These are phyloP conservation scores for Magnaporthiopsis poae DNA, from an alignment of 2,329 filamentous ascomycete genomes.

Conservation along the genomic window DNA sequence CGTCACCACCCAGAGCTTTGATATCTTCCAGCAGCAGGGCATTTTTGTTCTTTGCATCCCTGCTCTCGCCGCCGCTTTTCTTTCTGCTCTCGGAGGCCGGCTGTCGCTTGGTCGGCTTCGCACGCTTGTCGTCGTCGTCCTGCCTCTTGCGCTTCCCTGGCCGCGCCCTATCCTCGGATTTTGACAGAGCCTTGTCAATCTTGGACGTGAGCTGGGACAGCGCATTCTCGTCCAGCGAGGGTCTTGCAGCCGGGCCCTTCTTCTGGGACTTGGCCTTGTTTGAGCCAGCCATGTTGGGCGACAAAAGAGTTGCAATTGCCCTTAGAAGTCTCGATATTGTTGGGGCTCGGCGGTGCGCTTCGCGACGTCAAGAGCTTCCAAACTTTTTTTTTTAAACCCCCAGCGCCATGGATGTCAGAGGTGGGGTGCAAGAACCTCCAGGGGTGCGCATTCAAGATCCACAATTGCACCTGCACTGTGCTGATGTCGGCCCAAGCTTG, in stretches of 20 bases:
- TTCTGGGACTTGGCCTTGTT: constrained; percentile 25
- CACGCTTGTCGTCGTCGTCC: constrained; percentile 20
- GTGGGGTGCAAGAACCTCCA: background rate
- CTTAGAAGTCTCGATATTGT: background rate
- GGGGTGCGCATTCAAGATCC: background rate
- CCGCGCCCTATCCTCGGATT: constrained; percentile 23
- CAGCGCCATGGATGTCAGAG: background rate
- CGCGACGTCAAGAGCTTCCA: background rate
- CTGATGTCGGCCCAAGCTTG: background rate
- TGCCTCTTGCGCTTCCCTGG: constrained; percentile 27
- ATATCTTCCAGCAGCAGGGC: constrained; percentile 49
- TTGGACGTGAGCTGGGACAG: constrained; percentile 45
- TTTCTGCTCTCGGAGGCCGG: constrained; percentile 14
- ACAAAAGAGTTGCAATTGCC: background rate
- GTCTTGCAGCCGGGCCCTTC: constrained; percentile 19
- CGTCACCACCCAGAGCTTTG: constrained; percentile 53
- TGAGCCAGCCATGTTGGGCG: constrained; percentile 15
- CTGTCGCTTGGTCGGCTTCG: constrained; percentile 20
- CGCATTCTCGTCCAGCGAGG: constrained; percentile 38
- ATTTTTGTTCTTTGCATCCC: constrained; percentile 16
- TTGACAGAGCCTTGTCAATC: constrained; percentile 43
- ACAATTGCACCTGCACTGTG: background rate
- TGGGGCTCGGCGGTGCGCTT: background rate
- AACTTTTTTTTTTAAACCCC: background rate
- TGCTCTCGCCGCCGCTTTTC: constrained; percentile 12